Evolutionary conservation across 352 stramenopile genomes (phyloP), one percentile per base, ranked within the genome.

Genomic region (Lagenidium giganteum): DNA sequence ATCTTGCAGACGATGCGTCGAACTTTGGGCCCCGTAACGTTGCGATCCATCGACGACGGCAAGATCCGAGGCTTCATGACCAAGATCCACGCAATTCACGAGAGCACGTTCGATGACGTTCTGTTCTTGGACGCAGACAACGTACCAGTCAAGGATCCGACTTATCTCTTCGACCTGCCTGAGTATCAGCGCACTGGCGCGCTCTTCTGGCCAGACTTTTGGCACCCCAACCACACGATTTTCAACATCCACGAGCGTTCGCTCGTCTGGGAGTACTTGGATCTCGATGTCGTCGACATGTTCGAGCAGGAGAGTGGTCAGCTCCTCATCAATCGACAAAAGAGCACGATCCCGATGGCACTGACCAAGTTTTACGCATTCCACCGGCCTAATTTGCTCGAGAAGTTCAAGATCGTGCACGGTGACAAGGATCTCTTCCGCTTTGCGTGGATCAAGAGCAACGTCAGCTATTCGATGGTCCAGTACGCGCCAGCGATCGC

Each of bases 391-490:
- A 84, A 68, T 14, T 51, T 87, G 50, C 76, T 87, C 24, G 66
- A 83, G 12, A 55, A 54, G 16, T 54, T 85, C 29, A 66, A 81
- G 43, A 42, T 87, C 24, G 74, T 77, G 7, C 70, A 84, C 35
- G 78, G 78, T 25, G 79, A 91, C 50, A 91, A 91, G 40, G 79
- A 91, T 25, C 61, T 91, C 13, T 91, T 88, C 47, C 73, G 79
- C 14, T 57, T 91, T 22, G 79, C 75, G 9, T 91, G 79, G 75
- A 68, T 88, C 53, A 91, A 88, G 47, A 64, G 67, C 11, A 57
- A 70, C 8, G 63, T 64, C 24, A 48, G 58, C 8, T 92, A 74
- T 33, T 62, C 73, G 42, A 87, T 87, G 73, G 64, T 92, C 6
- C 54, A 54, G 22, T 67, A 62, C 22, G 67, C 75, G 3, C 69